Percentiles rank a stretch among this genome's conserved stretches.
These are phyloP conservation scores for Heterobasidion irregulare DNA, from an alignment of 1,284 basidiomycete species.

Conservation along the genomic window DNA sequence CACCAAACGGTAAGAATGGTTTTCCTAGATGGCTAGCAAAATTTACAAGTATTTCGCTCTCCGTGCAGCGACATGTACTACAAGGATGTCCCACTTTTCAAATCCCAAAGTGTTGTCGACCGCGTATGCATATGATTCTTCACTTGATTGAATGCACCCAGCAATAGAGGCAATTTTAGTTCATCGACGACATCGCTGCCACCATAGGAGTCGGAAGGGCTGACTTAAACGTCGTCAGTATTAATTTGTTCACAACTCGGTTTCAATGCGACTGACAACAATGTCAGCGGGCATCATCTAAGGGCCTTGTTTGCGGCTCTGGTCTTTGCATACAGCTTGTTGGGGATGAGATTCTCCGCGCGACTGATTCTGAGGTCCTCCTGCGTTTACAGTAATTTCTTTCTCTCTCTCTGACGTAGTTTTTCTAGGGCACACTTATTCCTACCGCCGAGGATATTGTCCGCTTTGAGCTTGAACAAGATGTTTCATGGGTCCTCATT, in stretches of 20 bases:
- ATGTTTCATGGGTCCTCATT: constrained; percentile 71
- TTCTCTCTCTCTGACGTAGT: neutral
- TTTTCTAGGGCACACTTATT: constrained; percentile 37
- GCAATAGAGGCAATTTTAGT: constrained; percentile 30
- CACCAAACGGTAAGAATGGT: constrained; percentile 55
- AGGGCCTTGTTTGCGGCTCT: constrained; percentile 75
- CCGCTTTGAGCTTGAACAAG: constrained; percentile 41
- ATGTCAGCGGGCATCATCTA: constrained; percentile 72
- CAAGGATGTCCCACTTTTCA: constrained; percentile 72
- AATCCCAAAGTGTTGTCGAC: constrained; percentile 67
- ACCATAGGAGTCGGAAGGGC: constrained; percentile 67
- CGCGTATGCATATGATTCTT: constrained; percentile 33
- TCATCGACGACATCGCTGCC: constrained; percentile 83
- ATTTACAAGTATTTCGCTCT: too few species aligned
- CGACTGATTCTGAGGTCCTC: constrained; percentile 46
- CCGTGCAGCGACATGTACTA: constrained; percentile 79
- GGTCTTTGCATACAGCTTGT: constrained; percentile 49
- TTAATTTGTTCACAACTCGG: neutral
- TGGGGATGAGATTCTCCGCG: constrained; percentile 43
- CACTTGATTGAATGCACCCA: neutral
- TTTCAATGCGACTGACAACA: constrained; percentile 5
- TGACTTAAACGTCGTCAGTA: constrained; percentile 71
- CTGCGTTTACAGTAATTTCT: neutral
- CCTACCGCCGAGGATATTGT: constrained; percentile 67
- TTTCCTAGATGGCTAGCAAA: too few species aligned